Evolutionary conservation across 768 basidiomycete species (phyloP), one percentile per base, ranked within the genome.

Genomic region (Pisolithus marmoratus): DNA sequence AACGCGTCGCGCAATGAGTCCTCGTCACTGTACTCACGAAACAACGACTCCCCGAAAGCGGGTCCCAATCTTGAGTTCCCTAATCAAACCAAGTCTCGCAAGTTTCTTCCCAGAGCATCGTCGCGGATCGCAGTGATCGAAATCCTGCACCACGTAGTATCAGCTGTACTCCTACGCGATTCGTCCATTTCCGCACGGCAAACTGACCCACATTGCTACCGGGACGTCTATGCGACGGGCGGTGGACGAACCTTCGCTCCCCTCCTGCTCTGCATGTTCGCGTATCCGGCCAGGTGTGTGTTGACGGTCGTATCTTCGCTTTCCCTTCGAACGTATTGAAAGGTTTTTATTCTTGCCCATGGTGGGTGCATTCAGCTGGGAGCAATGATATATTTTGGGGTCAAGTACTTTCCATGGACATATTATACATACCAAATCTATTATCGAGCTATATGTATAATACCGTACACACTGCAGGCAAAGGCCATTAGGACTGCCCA

Each of bases 71-170:
- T 82, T 76, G 51, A 99, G 81, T 50, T 90, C 84, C 54, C 79
- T 83, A 64, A 97, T 87, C 22, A 99, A 71, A 2, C 90, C 89
- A 17, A 92, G 77, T 8, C 96, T 75, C 3, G 90, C 76, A 5
- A 99, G 81, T 64, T 90, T 94, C 74, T 96, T 97, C 4, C 96
- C 96, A 4, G 82, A 84, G 59, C 86, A 89, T 49, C 82, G 73
- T 44, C 85, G 84, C 0, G 95, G 94, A 66, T 99, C 95, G 64
- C 96, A 99, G 65, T 99, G 96, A 65, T 90, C 87, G 70, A 99
- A 97, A 65, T 99, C 95, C 94, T 95, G 14, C 6, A 7, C 1
- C 6, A 24, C 8, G 27, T 19, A 54, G 23, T 26, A 45, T 45
- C 26, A 45, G 34, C 34, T 34, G 34, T 34, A 34, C 34, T 7